Evolutionary conservation across 2,329 filamentous ascomycete genomes (phyloP), one percentile per base, ranked within the genome.

Genomic region (Didymella pomorum): DNA sequence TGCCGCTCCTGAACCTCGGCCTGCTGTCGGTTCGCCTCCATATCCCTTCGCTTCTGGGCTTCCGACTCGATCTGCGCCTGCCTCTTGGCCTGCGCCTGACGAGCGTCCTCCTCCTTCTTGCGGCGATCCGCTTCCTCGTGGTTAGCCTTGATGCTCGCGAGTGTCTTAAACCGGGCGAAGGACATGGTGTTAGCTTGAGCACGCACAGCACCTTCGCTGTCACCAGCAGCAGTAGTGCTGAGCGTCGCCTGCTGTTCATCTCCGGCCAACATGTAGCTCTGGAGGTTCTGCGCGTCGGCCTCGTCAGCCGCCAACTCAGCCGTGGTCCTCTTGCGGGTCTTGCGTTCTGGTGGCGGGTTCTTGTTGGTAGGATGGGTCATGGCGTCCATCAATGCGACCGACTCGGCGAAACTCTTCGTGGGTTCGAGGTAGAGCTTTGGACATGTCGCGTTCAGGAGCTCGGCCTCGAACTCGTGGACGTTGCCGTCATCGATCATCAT

Each of bases 221-320:
- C 82, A 53, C 87, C 85, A 56, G 84, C 84, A 8, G 84, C 84
- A 39, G 75, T 76, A 20, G 83, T 81, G 4, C 85, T 83, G 14
- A 82, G 81, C 39, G 82, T 84, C 1, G 89, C 83, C 59, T 93
- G 84, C 6, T 92, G 86, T 68, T 97, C 94, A 71, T 99, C 95
- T 78, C 93, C 87, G 21, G 92, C 89, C 49, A 98, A 88, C 92
- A 99, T 95, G 66, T 92, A 96, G 45, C 92, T 87, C 77, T 99
- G 93, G 64, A 92, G 88, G 58, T 93, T 91, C 21, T 93, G 94
- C 0, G 93, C 92, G 59, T 92, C 84, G 1, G 95, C 94, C 78
- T 99, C 93, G 71, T 99, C 95, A 8, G 94, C 94, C 9, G 92
- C 95, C 81, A 98, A 87, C 74, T 99, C 94, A 9, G 95, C 95